A percentile compares a stretch with the other conserved stretches of the same genome.
Conservation (phyloP, 306 rosid species). For the Ormosia emarginata region DNA sequence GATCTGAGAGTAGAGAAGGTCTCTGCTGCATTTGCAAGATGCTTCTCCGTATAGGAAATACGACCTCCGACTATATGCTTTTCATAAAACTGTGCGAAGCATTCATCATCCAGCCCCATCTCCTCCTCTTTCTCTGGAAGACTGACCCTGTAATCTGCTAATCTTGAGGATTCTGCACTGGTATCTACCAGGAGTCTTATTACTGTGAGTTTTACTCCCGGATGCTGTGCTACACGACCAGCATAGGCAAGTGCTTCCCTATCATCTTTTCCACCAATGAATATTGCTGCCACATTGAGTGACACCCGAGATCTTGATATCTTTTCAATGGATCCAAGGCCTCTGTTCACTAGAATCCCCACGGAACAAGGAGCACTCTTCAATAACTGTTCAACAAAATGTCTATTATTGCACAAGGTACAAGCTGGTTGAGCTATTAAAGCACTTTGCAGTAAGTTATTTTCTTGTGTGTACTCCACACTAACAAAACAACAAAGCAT, state of each 20-base stretch:
- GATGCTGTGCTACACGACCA: constrained; percentile 62
- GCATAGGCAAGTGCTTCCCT: constrained; percentile 83
- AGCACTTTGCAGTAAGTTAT: neutral
- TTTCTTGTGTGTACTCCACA: neutral
- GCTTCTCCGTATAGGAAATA: constrained; percentile 66
- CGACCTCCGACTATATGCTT: constrained; percentile 53
- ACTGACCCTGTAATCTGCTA: constrained; percentile 47
- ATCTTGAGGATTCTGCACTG: constrained; percentile 39
- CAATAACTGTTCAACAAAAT: constrained; percentile 51
- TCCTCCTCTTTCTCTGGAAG: constrained; percentile 63
- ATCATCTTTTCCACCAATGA: constrained; percentile 91
- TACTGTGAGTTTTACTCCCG: constrained; percentile 72
- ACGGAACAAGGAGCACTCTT: constrained; percentile 81
- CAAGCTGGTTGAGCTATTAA: neutral
- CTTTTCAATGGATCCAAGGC: constrained; percentile 64
- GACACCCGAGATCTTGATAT: constrained; percentile 40
- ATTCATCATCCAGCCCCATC: constrained; percentile 66
- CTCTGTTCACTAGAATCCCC: constrained; percentile 91
- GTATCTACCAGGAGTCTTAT: constrained; percentile 71
- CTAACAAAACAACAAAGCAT: neutral
- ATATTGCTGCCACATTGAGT: constrained; percentile 62
- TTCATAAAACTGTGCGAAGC: constrained; percentile 80
- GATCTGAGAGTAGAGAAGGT: constrained; percentile 67
- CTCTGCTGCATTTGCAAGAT: constrained; percentile 70
- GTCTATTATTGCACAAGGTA: constrained; percentile 9